A percentile compares a stretch with the other conserved stretches of the same genome.
Conservation (phyloP, 2,329 filamentous ascomycete species). For the Arthrobotrys iridis region DNA sequence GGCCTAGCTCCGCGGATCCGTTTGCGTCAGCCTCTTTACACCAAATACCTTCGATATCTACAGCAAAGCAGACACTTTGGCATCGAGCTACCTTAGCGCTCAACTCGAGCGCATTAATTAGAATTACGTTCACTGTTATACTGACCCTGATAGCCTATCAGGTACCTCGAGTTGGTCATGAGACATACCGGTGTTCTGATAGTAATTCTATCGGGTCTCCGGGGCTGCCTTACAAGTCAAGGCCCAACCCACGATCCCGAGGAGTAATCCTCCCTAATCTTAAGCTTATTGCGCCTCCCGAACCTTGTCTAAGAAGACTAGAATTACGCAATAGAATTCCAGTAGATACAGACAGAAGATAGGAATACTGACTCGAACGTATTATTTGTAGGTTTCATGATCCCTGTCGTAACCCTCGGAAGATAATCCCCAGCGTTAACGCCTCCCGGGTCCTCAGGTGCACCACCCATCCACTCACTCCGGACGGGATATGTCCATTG, state of each 20-base stretch:
- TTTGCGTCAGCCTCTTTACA: too few species aligned
- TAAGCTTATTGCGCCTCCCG: constrained; percentile 10
- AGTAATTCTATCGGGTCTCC: neutral
- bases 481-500: constrained; percentile 1
- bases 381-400: constrained; percentile 6
- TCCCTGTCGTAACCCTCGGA: neutral
- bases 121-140: too few species aligned
- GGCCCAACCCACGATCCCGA: neutral
- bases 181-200: neutral
- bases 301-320: neutral
- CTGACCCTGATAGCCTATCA: neutral
- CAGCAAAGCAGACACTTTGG: too few species aligned
- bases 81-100: too few species aligned
- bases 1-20: too few species aligned
- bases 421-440: neutral
- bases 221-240: constrained; percentile 1
- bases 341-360: neutral
- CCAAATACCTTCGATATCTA: too few species aligned
- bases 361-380: neutral
- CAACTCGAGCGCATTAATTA: too few species aligned
- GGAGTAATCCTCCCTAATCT: constrained; percentile 1
- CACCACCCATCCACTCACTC: neutral
- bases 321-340: neutral
- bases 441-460: neutral
- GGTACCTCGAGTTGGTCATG: neutral